phyloP scores from a whole-genome alignment of 352 stramenopile species.

The Plasmopara halstedii region DNA sequence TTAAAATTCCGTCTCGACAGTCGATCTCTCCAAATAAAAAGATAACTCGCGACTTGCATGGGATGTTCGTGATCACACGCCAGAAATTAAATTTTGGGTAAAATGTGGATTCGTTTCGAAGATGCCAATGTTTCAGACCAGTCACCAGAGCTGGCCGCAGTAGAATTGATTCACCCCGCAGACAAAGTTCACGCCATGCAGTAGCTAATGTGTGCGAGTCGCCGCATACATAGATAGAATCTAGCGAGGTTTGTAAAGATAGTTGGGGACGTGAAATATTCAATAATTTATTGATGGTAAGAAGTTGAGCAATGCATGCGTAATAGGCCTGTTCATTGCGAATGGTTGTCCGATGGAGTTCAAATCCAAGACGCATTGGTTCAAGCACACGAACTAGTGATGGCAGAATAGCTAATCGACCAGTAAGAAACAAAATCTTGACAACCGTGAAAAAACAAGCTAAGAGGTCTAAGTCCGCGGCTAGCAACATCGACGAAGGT shows the following conservation, averaged over 20 bases:
- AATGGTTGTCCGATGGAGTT: constrained; percentile 76
- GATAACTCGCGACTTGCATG: constrained; percentile 60
- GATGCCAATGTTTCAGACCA: constrained; percentile 92
- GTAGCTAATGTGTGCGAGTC: constrained; percentile 90
- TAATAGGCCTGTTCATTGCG: constrained; percentile 88
- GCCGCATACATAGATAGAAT: constrained; percentile 79
- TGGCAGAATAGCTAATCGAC: constrained; percentile 37
- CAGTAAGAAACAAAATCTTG: constrained; percentile 83
- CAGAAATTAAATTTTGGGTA: constrained; percentile 92
- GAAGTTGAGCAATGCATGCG: constrained; percentile 72
- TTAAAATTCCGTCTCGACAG: constrained; percentile 88
- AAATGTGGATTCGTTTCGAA: constrained; percentile 77
- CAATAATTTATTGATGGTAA: constrained; percentile 37
- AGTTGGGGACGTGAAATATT: neutral
- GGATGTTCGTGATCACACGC: constrained; percentile 49
- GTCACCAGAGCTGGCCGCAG: constrained; percentile 80
- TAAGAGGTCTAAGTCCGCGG: constrained; percentile 69
- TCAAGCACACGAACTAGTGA: constrained; percentile 57
- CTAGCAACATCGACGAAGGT: neutral
- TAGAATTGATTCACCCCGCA: constrained; percentile 12
- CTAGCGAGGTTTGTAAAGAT: neutral
- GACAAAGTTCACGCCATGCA: constrained; percentile 65
- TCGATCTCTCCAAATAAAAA: constrained; percentile 95
- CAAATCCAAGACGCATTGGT: constrained; percentile 39
- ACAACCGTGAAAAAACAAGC: constrained; percentile 72